Conservation (phyloP, 305 asterid species). For the Fraxinus baroniana region DNA sequence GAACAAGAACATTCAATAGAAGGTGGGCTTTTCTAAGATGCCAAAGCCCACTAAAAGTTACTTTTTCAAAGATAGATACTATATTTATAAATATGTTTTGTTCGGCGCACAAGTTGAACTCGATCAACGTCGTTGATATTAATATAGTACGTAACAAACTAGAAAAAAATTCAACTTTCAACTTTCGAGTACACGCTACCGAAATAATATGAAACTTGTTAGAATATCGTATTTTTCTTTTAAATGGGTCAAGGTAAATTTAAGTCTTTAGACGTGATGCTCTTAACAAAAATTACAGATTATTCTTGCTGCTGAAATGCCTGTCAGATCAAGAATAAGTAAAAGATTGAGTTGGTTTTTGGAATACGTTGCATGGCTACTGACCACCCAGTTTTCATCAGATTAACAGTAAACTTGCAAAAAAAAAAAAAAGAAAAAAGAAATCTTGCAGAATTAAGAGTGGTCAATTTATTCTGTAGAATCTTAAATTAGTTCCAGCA, state of each 20-base stretch:
- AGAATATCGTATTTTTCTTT: not conserved
- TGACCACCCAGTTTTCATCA: conserved; percentile 7
- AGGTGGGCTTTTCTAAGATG: conserved; percentile 31
- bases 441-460: not conserved
- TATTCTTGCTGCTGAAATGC: not conserved
- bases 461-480: conserved; percentile 23
- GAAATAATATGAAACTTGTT: not conserved
- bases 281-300: not conserved
- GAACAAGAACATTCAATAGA: conserved; percentile 32
- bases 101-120: not conserved
- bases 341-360: conserved; percentile 11
- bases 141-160: not conserved
- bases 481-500: conserved; percentile 11
- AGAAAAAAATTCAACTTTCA: not conserved
- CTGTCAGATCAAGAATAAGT: conserved; percentile 8
- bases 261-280: not conserved
- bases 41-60: conserved; percentile 24
- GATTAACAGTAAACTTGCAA: not conserved
- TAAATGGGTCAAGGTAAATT: not conserved
- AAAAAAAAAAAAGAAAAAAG: not conserved
- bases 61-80: conserved; percentile 34
- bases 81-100: not conserved
- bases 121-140: not conserved
- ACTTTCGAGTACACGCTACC: not conserved
- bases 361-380: conserved; percentile 20